Evolutionary conservation across 1,139 yeast species (phyloP), one percentile per base, ranked within the genome.

Genomic region (Barnettozyma hawaiiensis): DNA sequence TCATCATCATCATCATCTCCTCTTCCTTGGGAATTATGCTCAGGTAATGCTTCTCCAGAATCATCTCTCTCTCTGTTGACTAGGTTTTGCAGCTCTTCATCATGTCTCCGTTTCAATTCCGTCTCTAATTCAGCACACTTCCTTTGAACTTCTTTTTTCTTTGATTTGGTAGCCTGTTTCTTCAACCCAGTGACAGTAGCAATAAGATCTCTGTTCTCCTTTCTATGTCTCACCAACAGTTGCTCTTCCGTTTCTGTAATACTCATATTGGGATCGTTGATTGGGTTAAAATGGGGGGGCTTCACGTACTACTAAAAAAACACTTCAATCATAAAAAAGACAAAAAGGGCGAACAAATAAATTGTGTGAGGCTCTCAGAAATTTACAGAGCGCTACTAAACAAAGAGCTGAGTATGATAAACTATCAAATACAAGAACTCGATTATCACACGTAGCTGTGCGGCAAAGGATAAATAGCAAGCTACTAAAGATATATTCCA

Each of bases 101-200:
- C 64, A 40, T 86, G 96, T 45, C 66, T 72, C 20, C 50, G 54
- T 44, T 74, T 75, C 53, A 85, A 58, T 9, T 70, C 76, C 3
- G 64, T 64, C 55, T 85, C 86, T 64, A 86, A 52, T 39, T 71
- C 76, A 36, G 69, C 70, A 50, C 90, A 81, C 54, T 74, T 75
- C 44, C 69, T 69, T 49, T 66, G 68, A 44, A 71, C 69, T 50
- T 71, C 74, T 60, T 80, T 81, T 54, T 85, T 75, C 36, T 82
- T 85, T 45, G 87, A 81, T 60, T 86, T 86, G 16, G 86, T 78
- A 3, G 92, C 92, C 61, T 82, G 92, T 55, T 86, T 85, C 65
- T 83, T 85, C 71, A 87, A 64, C 1, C 84, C 82, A 1, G 95
- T 85, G 22, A 79, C 70, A 29, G 75, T 73, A 11, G 84, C 81